A percentile compares a stretch with the other conserved stretches of the same genome.
These are phyloP conservation scores for Gymnopilus dilepis DNA, from an alignment of 768 basidiomycete genomes.

Conservation along the genomic window DNA sequence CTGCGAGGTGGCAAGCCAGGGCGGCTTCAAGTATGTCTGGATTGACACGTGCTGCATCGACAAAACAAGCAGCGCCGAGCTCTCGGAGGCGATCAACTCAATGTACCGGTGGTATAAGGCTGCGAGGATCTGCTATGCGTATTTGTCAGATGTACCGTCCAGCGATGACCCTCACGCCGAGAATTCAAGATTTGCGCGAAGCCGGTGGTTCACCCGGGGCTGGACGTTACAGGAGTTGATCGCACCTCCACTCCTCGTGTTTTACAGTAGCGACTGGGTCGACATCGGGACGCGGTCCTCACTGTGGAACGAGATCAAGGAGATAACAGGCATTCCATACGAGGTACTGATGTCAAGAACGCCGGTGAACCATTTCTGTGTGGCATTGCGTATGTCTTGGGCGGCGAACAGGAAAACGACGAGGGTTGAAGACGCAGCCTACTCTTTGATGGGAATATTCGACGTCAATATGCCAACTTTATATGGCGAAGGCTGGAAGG, in stretches of 20 bases:
- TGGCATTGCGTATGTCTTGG: slow-evolving; percentile 2
- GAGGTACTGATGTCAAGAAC: background rate
- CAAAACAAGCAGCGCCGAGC: slow-evolving; percentile 20
- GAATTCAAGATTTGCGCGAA: background rate
- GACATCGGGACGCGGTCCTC: background rate
- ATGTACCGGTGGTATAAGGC: slow-evolving; percentile 23
- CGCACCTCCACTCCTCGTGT: slow-evolving; percentile 9
- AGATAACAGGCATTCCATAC: background rate
- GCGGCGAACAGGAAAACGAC: background rate
- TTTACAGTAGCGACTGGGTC: slow-evolving; percentile 11
- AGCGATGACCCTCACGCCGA: background rate
- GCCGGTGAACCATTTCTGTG: background rate
- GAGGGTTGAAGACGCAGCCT: background rate
- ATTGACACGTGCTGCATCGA: slow-evolving; percentile 22
- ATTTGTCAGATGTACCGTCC: slow-evolving; percentile 11
- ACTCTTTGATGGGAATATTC: background rate
- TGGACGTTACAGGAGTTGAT: slow-evolving; percentile 25
- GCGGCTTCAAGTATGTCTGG: slow-evolving; percentile 15
- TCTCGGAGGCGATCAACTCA: slow-evolving; percentile 24
- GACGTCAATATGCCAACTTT: background rate
- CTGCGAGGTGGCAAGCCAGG: slow-evolving; percentile 8
- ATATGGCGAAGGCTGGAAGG: background rate
- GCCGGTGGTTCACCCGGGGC: slow-evolving; percentile 23
- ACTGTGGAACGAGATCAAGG: background rate
- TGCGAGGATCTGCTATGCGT: slow-evolving; percentile 16